These are phyloP conservation scores for Pestalotiopsis sp. DNA, from an alignment of 2,329 filamentous ascomycete genomes.

Conservation along the genomic window DNA sequence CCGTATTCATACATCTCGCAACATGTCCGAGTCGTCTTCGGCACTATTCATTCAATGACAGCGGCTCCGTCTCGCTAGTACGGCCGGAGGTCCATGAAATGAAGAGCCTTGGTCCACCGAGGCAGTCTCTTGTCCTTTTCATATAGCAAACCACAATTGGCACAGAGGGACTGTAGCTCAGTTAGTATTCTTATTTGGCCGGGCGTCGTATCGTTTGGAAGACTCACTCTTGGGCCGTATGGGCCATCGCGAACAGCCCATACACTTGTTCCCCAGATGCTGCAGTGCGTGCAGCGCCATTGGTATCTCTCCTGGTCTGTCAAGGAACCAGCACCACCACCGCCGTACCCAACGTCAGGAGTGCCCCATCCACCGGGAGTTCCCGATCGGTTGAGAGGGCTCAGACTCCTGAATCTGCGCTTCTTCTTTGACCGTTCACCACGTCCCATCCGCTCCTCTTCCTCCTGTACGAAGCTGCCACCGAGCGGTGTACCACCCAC, in stretches of 20 bases:
- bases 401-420: conserved; percentile 85
- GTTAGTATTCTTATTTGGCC: not conserved
- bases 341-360: conserved; percentile 77
- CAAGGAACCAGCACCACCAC: conserved; percentile 66
- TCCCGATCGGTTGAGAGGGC: conserved; percentile 70
- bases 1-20: conserved; percentile 16
- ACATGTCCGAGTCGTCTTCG: not conserved
- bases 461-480: conserved; percentile 52
- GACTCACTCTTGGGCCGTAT: conserved; percentile 75
- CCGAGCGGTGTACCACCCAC: conserved; percentile 70
- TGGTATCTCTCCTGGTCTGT: conserved; percentile 76
- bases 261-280: conserved; percentile 84
- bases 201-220: not conserved
- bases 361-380: conserved; percentile 76
- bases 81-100: conserved; percentile 41
- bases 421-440: conserved; percentile 96
- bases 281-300: conserved; percentile 90
- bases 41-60: not conserved
- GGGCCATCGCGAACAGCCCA: conserved; percentile 97
- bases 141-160: conserved; percentile 88
- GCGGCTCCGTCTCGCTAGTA: conserved; percentile 15
- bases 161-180: conserved; percentile 72
- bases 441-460: conserved; percentile 85
- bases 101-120: conserved; percentile 73
- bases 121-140: conserved; percentile 86